Evolutionary conservation across 1,139 yeast species (phyloP), one percentile per base, ranked within the genome.

Genomic region (Zygosaccharomyces sapae): DNA sequence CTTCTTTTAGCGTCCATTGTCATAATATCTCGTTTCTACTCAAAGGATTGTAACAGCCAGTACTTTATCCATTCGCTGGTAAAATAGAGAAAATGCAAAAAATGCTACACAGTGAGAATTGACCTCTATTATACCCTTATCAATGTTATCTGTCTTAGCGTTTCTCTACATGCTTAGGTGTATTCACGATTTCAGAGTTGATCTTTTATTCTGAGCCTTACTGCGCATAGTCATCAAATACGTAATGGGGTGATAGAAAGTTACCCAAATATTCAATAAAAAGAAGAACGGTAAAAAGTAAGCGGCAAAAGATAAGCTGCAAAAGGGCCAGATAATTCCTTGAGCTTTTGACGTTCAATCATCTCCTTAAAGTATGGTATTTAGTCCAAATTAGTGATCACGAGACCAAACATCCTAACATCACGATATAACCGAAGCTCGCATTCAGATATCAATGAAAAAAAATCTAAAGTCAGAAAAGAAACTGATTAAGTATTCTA

Each of bases 1-100:
- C 57, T 58, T 49, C 55, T 62, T 52, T 57, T 64, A 34, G 68
- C 65, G 37, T 48, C 51, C 20, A 48, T 40, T 22, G 51, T 48
- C 51, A 48, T 48, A 34, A 18, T 41, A 38, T 36, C 16, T 35
- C 22, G 35, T 30, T 33, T 43, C 48, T 40, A 38, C 33, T 30
- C 31, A 30, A 24, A 37, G 16, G 18, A 4, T 19, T 22, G 31
- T 22, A 37, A 37, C 5, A 30, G 12, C n/a, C 30, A 25, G 24
- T 37, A 37, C 18, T n/a, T 7, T 24, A 8, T 25, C 30, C 40
- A 37, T 37, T 30, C 22, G 40, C 27, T 9, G 18, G 31, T 5
- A 16, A 7, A 24, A 13, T 5, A 35, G 20, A 18, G 30, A 20
- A 37, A 13, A 20, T 30, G 31, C 33, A 12, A 19, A 16, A 16